Evolutionary conservation across 2,329 filamentous ascomycete species (phyloP).

Genomic region (Alternaria rosae): DNA sequence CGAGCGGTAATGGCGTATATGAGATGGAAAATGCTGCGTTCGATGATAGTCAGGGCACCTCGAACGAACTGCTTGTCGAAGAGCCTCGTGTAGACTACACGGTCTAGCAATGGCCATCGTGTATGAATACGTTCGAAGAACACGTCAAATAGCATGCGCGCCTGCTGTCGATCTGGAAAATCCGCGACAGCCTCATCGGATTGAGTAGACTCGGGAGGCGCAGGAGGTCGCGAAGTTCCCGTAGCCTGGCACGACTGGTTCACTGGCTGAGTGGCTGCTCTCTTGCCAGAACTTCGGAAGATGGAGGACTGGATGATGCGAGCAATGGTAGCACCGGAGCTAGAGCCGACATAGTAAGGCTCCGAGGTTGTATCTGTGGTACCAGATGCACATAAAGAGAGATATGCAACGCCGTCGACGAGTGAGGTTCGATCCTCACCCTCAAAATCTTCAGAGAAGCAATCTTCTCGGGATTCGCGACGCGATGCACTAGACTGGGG

Average conservation of each 20-base stretch:
- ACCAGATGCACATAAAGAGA: conserved; percentile 38
- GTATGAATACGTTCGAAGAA: conserved; percentile 39
- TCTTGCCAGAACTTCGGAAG: conserved; percentile 20
- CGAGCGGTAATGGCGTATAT: conserved; percentile 39
- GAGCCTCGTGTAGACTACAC: conserved; percentile 29
- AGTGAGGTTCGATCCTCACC: conserved; percentile 33
- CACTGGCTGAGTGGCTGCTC: not conserved
- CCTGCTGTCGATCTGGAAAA: conserved; percentile 23
- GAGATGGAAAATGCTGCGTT: conserved; percentile 33
- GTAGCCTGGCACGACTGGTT: not conserved
- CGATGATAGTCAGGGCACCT: conserved; percentile 26
- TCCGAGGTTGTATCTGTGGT: conserved; percentile 31
- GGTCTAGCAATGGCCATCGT: conserved; percentile 36
- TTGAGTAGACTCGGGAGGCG: conserved; percentile 7
- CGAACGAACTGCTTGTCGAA: conserved; percentile 31
- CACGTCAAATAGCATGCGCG: conserved; percentile 31
- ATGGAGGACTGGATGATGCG: conserved; percentile 37
- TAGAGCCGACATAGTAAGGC: conserved; percentile 38
- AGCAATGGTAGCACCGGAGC: conserved; percentile 39
- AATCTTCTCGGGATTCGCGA: conserved; percentile 12
- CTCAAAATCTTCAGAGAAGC: conserved; percentile 21
- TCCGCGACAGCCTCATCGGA: conserved; percentile 1
- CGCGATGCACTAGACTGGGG: not conserved
- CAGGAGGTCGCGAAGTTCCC: conserved; percentile 1
- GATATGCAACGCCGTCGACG: conserved; percentile 37